Conservation (phyloP, 495 filamentous ascomycete species). For the Lepraria neglecta region DNA sequence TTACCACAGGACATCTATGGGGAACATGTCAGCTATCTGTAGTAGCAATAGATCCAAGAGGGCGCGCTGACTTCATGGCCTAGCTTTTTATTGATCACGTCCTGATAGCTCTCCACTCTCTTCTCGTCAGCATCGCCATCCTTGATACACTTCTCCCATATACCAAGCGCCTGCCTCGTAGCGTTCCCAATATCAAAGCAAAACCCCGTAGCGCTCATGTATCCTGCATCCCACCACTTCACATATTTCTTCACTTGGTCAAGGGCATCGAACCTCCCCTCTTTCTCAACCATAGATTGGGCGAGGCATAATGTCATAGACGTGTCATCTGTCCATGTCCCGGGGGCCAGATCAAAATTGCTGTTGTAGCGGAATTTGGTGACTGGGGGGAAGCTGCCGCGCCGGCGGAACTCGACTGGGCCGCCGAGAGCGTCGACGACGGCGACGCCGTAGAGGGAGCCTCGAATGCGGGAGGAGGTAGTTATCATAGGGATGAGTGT, state of each 20-base stretch:
- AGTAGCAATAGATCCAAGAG: background rate
- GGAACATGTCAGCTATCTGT: slow-evolving; percentile 8
- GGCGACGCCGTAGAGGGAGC: slow-evolving; percentile 43
- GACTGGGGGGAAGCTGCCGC: slow-evolving; percentile 38
- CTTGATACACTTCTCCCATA: slow-evolving; percentile 31
- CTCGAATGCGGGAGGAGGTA: slow-evolving; percentile 30
- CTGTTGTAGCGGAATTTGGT: slow-evolving; percentile 29
- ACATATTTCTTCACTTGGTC: slow-evolving; percentile 36
- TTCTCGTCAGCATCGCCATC: slow-evolving; percentile 12
- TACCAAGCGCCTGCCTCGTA: slow-evolving; percentile 33
- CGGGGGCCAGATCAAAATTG: slow-evolving; percentile 29
- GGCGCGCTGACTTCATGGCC: slow-evolving; percentile 2
- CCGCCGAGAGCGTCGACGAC: slow-evolving; percentile 46
- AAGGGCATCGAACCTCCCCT: slow-evolving; percentile 29
- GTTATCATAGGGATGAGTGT: background rate
- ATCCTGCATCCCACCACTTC: slow-evolving; percentile 35
- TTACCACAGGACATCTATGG: slow-evolving; percentile 35
- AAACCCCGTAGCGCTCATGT: slow-evolving; percentile 34
- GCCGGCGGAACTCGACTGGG: slow-evolving; percentile 38
- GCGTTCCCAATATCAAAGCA: slow-evolving; percentile 41
- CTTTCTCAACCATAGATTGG: slow-evolving; percentile 35
- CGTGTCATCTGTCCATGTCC: slow-evolving; percentile 46
- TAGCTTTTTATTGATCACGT: slow-evolving; percentile 17
- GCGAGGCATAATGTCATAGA: slow-evolving; percentile 45
- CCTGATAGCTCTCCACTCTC: slow-evolving; percentile 17